phyloP scores from a whole-genome alignment of 768 basidiomycete species.

The Gymnopilus dilepis region DNA sequence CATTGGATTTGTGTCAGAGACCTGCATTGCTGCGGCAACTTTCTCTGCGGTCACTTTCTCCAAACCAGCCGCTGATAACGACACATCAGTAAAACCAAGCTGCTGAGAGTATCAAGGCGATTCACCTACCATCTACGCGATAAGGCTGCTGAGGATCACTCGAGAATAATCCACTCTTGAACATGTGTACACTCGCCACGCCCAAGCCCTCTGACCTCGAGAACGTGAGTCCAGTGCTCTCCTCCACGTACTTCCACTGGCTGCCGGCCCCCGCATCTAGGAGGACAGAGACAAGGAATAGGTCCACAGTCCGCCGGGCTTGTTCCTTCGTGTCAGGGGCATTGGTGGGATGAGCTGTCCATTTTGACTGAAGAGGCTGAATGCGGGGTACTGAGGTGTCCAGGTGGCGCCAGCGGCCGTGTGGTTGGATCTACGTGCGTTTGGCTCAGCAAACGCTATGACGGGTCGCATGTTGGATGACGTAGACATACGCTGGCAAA shows the following conservation, averaged over 20 bases:
- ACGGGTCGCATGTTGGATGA: not conserved
- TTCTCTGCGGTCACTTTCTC: slow-evolving; percentile 62
- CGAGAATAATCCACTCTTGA: slow-evolving; percentile 82
- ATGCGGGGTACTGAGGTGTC: slow-evolving; percentile 73
- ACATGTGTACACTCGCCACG: slow-evolving; percentile 92
- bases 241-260: slow-evolving; percentile 77
- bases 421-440: slow-evolving; percentile 72
- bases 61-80: slow-evolving; percentile 69
- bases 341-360: slow-evolving; percentile 45
- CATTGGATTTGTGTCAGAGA: slow-evolving; percentile 79
- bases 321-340: slow-evolving; percentile 60
- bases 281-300: slow-evolving; percentile 89
- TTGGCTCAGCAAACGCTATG: not conserved
- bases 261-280: slow-evolving; percentile 95
- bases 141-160: slow-evolving; percentile 61
- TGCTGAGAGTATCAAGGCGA: not conserved
- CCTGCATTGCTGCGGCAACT: slow-evolving; percentile 79
- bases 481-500: slow-evolving; percentile 58
- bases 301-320: slow-evolving; percentile 80
- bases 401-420: slow-evolving; percentile 90
- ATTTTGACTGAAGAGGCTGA: slow-evolving; percentile 58
- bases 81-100: not conserved
- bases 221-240: slow-evolving; percentile 56
- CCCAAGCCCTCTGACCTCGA: slow-evolving; percentile 82
- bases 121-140: slow-evolving; percentile 82